A percentile compares a stretch with the other conserved stretches of the same genome.
phyloP scores from a whole-genome alignment of 352 stramenopile species.

The Globisporangium splendens region DNA sequence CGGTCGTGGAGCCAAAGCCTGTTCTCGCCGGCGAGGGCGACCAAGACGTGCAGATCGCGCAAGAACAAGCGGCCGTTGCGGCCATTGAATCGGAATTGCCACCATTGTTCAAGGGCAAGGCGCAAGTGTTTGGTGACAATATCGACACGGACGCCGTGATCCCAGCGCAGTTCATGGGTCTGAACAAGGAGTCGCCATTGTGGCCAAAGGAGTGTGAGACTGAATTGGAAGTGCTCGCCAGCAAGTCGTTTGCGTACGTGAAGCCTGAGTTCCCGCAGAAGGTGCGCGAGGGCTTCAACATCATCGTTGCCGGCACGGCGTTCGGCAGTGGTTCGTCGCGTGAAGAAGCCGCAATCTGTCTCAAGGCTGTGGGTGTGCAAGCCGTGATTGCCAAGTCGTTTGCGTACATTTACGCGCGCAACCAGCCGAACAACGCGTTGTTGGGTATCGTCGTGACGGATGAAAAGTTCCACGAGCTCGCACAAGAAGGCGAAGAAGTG shows the following conservation, averaged over 20 bases:
- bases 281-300: constrained; percentile 70
- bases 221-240: constrained; percentile 72
- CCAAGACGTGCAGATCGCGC: constrained; percentile 36
- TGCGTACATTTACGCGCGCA: constrained; percentile 83
- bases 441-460: constrained; percentile 80
- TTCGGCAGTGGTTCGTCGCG: constrained; percentile 79
- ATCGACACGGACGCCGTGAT: constrained; percentile 83
- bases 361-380: constrained; percentile 77
- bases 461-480: constrained; percentile 76
- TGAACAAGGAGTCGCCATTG: constrained; percentile 76
- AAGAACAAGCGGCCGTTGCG: constrained; percentile 54
- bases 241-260: constrained; percentile 81
- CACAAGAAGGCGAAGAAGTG: constrained; percentile 57
- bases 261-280: constrained; percentile 72
- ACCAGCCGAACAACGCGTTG: constrained; percentile 83
- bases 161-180: constrained; percentile 77
- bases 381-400: constrained; percentile 85
- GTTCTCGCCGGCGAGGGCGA: constrained; percentile 27
- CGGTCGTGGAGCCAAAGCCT: constrained; percentile 38
- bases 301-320: constrained; percentile 71
- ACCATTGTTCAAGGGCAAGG: constrained; percentile 57
- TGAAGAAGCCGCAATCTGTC: constrained; percentile 75
- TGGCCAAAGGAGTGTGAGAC: constrained; percentile 78
- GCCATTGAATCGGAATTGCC: constrained; percentile 52
- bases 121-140: constrained; percentile 75